Conservation (phyloP, 73 alveolate genomes). For the Stentor coeruleus region DNA sequence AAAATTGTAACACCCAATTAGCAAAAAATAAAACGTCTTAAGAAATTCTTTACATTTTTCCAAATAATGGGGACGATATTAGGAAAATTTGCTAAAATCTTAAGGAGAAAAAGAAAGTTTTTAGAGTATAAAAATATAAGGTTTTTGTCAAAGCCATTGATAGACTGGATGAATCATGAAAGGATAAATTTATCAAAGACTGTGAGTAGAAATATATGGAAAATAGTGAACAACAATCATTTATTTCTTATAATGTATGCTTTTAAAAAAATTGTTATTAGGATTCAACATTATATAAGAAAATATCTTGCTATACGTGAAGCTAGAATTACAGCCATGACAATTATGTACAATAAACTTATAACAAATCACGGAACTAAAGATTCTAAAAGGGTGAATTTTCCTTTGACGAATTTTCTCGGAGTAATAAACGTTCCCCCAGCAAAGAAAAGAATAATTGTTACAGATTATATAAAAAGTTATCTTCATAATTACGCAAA, state of each 20-base stretch:
- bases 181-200: too few relatives aligned
- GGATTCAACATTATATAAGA: background rate
- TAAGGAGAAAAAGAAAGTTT: background rate
- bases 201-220: background rate
- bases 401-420: background rate
- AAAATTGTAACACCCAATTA: too few relatives aligned
- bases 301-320: background rate
- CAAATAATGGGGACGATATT: background rate
- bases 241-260: background rate
- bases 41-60: too few relatives aligned
- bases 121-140: background rate
- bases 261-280: background rate
- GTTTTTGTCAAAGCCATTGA: background rate
- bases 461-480: background rate
- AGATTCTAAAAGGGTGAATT: background rate
- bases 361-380: background rate
- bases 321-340: background rate
- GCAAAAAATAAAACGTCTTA: background rate
- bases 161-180: background rate
- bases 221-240: background rate
- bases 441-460: background rate
- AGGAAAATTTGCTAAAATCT: background rate
- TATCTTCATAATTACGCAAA: background rate
- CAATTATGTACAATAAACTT: background rate
- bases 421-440: background rate